Evolutionary conservation across 1,284 basidiomycete species (phyloP), one percentile per base, ranked within the genome.

Genomic region (Lentinus polychrous): DNA sequence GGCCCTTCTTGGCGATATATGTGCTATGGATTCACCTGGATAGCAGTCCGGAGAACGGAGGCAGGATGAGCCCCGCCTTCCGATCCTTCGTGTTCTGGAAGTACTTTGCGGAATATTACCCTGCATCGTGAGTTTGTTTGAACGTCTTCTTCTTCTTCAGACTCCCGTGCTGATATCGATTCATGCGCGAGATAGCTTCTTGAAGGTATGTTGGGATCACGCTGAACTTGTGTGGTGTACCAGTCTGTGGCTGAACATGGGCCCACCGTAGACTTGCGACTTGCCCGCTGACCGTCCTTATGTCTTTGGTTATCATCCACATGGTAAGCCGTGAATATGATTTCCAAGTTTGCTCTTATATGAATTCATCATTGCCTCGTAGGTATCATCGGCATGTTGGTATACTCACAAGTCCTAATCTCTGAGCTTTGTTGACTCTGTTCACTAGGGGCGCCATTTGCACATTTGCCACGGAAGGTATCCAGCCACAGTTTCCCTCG

Each of bases 251-350:
- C 20, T 43, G 20, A 44, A 22, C 34, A n/a, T 36, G 20, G 32
- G 14, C 22, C 11, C 2, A 24, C 15, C 41, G 43, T 45, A 90
- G 88, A 88, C 90, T 69, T 83, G 81, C 52, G 91, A 97, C 55
- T 76, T 99, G 33, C 92, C 94, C 1, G 72, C 93, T 11, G 91
- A 96, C 65, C 73, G 92, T 52, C 86, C 90, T 23, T 99, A 99
- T 69, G 78, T 99, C 18, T 99, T 99, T 69, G 96, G 93, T 14
- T 96, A 96, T 67, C 94, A 97, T 68, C 94, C 94, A 14, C 94
- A 97, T 66, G 94, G 92, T 88, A 55, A 49, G 79, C 64, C 42
- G 18, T 18, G 18, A 12, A 43, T 45, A 45, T 45, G 27, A 27
- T 5, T 23, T 35, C 17, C 10, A 27, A 27, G 8, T 14, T 33